Conservation (phyloP, 495 filamentous ascomycete genomes). For the Friedmanniomyces simplex region DNA sequence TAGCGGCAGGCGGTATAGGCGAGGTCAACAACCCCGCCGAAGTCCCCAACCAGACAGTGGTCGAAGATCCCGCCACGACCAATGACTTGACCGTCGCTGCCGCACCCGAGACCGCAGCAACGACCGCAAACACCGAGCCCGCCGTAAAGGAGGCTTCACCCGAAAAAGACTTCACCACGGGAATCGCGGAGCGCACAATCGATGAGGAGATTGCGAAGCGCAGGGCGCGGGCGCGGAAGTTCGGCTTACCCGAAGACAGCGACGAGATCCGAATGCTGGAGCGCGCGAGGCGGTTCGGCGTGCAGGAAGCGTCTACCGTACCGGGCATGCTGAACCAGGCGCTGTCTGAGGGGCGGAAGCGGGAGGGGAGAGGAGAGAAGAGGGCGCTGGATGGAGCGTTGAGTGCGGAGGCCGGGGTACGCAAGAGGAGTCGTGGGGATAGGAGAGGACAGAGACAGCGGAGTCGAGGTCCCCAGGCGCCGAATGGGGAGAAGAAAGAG, state of each 20-base stretch:
- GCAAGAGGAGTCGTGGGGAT: slow-evolving; percentile 12
- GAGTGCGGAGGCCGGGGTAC: slow-evolving; percentile 8
- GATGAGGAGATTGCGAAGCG: slow-evolving; percentile 80
- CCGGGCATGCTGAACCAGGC: slow-evolving; percentile 30
- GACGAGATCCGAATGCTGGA: slow-evolving; percentile 40
- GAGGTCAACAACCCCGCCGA: slow-evolving; percentile 43
- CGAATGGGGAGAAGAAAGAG: slow-evolving; percentile 5
- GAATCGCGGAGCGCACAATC: slow-evolving; percentile 58
- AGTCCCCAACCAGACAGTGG: slow-evolving; percentile 49
- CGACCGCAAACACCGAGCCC: slow-evolving; percentile 23
- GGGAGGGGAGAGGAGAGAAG: slow-evolving; percentile 22
- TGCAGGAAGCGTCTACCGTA: slow-evolving; percentile 7
- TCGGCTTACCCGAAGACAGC: slow-evolving; percentile 26
- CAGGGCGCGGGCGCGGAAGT: slow-evolving; percentile 40
- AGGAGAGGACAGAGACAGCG: slow-evolving; percentile 8
- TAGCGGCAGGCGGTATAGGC: slow-evolving; percentile 44
- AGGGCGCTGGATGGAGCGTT: slow-evolving; percentile 7
- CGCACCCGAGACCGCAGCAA: slow-evolving; percentile 24
- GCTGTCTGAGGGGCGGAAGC: slow-evolving; percentile 21
- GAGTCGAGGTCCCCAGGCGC: slow-evolving; percentile 4
- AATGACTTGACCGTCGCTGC: slow-evolving; percentile 42
- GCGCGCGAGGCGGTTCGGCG: slow-evolving; percentile 54
- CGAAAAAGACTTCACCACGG: slow-evolving; percentile 52
- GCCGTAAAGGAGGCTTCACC: slow-evolving; percentile 28
- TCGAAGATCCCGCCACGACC: slow-evolving; percentile 45